These are phyloP conservation scores for Cyclaneusma minus DNA, from an alignment of 2,329 filamentous ascomycete species.

Conservation along the genomic window DNA sequence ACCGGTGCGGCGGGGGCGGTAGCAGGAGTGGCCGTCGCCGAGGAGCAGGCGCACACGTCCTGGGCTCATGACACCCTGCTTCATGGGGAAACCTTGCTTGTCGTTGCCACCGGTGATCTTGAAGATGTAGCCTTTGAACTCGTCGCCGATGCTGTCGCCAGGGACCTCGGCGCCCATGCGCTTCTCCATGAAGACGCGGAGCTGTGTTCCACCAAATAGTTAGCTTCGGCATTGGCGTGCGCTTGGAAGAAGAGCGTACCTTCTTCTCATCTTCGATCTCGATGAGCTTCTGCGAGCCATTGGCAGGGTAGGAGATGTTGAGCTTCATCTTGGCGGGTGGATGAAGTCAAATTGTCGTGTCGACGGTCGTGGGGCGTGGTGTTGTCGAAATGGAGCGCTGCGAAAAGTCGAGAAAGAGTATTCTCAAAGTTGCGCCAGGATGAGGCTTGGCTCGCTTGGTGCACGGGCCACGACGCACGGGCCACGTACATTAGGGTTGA, in stretches of 20 bases:
- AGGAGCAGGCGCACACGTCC: conserved; percentile 97
- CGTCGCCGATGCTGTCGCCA: conserved; percentile 89
- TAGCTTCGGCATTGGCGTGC: conserved; percentile 47
- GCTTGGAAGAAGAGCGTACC: conserved; percentile 98
- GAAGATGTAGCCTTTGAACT: conserved; percentile 99
- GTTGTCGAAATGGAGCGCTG: no score
- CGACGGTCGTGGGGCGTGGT: neutral
- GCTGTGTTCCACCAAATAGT: no score
- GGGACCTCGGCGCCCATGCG: conserved; percentile 83
- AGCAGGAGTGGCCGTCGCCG: conserved; percentile 94
- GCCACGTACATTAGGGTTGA: no score
- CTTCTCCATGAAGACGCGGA: conserved; percentile 11
- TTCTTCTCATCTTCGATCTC: conserved; percentile 99
- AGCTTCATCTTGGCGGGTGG: conserved; percentile 54
- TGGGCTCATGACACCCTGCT: conserved; percentile 99
- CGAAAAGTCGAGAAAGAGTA: no score
- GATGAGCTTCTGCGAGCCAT: conserved; percentile 98
- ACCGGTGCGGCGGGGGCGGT: conserved; percentile 91
- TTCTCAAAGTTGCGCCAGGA: no score
- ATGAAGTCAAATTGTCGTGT: neutral
- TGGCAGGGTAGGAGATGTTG: conserved; percentile 69
- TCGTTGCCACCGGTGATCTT: conserved; percentile 99
- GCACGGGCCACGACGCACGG: no score
- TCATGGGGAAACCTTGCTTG: conserved; percentile 99
- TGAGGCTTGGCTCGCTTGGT: no score